Evolutionary conservation across 305 asterid species (phyloP).

Genomic region (Fraxinus xanthoxyloides): DNA sequence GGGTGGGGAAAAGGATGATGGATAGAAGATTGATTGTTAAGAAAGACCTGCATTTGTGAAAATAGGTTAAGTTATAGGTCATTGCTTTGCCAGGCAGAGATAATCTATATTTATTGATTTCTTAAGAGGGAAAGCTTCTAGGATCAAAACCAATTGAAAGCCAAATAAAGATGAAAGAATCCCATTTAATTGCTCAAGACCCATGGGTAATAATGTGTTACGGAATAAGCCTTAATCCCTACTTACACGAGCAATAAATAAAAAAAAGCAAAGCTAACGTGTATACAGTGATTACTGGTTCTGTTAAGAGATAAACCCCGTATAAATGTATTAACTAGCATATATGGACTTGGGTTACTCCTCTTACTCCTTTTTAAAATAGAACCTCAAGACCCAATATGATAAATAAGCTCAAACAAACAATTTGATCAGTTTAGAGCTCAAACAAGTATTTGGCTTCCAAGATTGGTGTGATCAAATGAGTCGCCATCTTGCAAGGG

Average conservation of each 20-base stretch:
- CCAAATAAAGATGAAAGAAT: background rate
- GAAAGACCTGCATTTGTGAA: background rate
- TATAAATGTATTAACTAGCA: background rate
- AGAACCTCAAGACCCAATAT: background rate
- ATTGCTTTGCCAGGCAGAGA: background rate
- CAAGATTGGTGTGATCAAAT: background rate
- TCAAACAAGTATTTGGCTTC: background rate
- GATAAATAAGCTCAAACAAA: background rate
- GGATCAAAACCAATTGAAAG: background rate
- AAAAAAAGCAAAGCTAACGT: background rate
- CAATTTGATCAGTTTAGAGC: background rate
- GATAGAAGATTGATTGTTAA: background rate
- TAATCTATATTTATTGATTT: background rate
- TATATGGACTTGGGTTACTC: background rate
- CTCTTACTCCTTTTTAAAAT: background rate
- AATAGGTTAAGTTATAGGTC: background rate
- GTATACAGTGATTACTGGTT: background rate
- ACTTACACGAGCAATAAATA: background rate
- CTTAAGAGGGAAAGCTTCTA: background rate
- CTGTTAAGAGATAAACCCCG: background rate
- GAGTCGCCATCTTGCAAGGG: background rate
- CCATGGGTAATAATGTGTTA: background rate
- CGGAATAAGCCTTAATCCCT: background rate
- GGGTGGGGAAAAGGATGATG: background rate
- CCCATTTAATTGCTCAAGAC: background rate